A percentile compares a stretch with the other conserved stretches of the same genome.
These are phyloP conservation scores for Choanephora cucurbitarum DNA, from an alignment of 371 early-diverging fungal species.

Conservation along the genomic window DNA sequence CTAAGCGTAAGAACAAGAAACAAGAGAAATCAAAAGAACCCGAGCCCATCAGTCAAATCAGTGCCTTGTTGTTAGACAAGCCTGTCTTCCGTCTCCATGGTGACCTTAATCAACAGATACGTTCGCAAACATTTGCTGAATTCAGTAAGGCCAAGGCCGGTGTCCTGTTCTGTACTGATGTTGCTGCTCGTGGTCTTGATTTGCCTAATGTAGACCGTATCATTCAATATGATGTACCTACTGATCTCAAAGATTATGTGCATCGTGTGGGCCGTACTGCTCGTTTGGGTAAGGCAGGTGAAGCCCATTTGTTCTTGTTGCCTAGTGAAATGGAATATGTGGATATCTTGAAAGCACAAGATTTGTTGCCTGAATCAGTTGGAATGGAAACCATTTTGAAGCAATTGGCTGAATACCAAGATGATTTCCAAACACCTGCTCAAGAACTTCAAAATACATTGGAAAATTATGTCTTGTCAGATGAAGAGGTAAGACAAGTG, in stretches of 20 bases:
- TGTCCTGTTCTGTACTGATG: conserved; percentile 95
- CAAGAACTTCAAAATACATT: conserved; percentile 68
- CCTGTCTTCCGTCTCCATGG: conserved; percentile 89
- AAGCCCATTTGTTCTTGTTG: conserved; percentile 80
- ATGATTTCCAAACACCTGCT: conserved; percentile 58
- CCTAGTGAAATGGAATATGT: conserved; percentile 90
- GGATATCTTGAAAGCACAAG: conserved; percentile 70
- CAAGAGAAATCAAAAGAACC: conserved; percentile 18
- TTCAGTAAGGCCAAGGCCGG: conserved; percentile 69
- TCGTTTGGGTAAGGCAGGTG: conserved; percentile 86
- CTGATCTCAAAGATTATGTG: conserved; percentile 90
- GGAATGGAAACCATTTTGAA: conserved; percentile 54
- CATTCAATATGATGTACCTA: conserved; percentile 98
- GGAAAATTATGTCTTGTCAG: conserved; percentile 57
- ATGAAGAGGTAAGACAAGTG: conserved; percentile 61
- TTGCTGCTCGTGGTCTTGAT: conserved; percentile 98
- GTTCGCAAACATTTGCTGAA: conserved; percentile 72
- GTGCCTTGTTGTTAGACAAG: conserved; percentile 58
- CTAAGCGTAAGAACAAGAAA: conserved; percentile 14
- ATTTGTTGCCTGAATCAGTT: conserved; percentile 54
- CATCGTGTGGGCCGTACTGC: conserved; percentile 99
- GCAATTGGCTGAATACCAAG: conserved; percentile 40
- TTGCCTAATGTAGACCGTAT: conserved; percentile 91
- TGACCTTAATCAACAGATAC: conserved; percentile 75
- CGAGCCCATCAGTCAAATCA: conserved; percentile 32